These are phyloP conservation scores for Stentor coeruleus DNA, from an alignment of 73 alveolate species.

Conservation along the genomic window DNA sequence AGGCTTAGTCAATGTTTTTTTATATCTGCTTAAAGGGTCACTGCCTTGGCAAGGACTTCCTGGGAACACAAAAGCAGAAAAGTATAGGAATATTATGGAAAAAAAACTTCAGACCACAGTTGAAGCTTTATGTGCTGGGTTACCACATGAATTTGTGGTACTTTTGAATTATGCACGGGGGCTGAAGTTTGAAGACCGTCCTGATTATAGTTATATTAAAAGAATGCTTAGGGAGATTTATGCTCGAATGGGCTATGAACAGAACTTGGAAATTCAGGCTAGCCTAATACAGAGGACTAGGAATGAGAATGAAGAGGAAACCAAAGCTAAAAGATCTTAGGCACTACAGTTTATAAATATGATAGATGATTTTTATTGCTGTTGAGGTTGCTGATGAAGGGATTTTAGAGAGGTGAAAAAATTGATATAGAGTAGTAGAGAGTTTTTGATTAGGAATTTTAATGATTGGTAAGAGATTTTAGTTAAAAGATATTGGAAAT, in stretches of 20 bases:
- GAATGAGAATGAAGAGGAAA: too few relatives aligned
- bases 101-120: neutral
- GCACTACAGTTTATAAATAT: too few relatives aligned
- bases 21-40: neutral
- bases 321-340: too few relatives aligned
- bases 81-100: neutral
- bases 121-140: neutral
- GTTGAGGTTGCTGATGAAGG: too few relatives aligned
- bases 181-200: neutral
- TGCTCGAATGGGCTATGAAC: neutral
- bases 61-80: neutral
- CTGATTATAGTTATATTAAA: neutral
- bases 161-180: neutral
- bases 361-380: too few relatives aligned
- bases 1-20: neutral
- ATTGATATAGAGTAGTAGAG: too few relatives aligned
- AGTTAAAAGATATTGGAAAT: too few relatives aligned
- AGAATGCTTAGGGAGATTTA: neutral
- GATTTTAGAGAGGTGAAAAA: too few relatives aligned
- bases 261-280: too few relatives aligned
- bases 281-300: too few relatives aligned
- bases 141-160: neutral
- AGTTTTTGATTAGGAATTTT: too few relatives aligned
- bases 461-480: too few relatives aligned
- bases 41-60: neutral